Base-by-base conservation (phyloP, 2,329 filamentous ascomycete species). In the Thermomyces lanuginosus region DNA sequence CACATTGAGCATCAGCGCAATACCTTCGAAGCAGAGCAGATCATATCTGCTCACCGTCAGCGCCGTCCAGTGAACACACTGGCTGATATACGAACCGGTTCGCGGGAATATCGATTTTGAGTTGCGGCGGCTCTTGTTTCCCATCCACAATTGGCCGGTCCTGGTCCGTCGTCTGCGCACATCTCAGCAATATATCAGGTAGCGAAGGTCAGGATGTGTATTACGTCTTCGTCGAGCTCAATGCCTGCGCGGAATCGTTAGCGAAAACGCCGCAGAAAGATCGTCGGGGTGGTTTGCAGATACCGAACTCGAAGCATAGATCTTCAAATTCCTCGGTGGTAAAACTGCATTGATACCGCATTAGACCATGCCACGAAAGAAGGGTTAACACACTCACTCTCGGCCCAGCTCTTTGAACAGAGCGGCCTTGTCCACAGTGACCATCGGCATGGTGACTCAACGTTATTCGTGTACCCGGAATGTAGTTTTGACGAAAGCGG, bases 71-170 rank as follows among this genome's bases (percentile, higher is more conserved):
- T 25, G 8, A 8, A 9, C 15, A 16, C 14, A 16, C 16, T 28
- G 28, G 16, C 10, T 24, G 13, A 8, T 17, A 16, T 16, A 42
- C 73, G 58, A 73, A 84, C 60, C 82, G 73, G 59, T 95, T 95
- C 46, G 89, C 86, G 36, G 84, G 83, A 45, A 95, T 92, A 56
- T 95, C 86, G 49, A 98, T 95, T 66, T 93, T 93, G 46, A 95
- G 70, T 58, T 95, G 81, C 30, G 89, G 76, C 27, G 81, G 72
- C 58, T 92, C 81, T 56, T 91, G 78, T 41, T 76, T 71, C 50
- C 77, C 77, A 59, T 82, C 67, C 44, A 79, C 67, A 32, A 77
- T 60, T 16, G 79, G 78, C 24, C 80, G 66, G 38, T 81, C 72
- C 31, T 70, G 65, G 44, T 80, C 66, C 41, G 81, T 76, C 26